A percentile compares a stretch with the other conserved stretches of the same genome.
Evolutionary conservation across 345 rosid species (phyloP).

Genomic region (Syzygium aromaticum): DNA sequence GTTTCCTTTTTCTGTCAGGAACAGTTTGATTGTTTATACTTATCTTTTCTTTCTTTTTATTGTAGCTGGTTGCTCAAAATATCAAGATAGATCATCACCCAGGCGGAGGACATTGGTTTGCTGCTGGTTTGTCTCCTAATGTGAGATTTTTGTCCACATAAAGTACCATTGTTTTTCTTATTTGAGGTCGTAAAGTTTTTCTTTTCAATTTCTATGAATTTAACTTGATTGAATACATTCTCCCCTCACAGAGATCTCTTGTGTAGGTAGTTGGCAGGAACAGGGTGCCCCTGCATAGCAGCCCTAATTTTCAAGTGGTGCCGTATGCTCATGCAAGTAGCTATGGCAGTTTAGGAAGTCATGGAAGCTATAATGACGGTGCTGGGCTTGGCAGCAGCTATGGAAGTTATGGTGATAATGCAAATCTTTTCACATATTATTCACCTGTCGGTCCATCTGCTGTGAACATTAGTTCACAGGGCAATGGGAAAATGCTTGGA

Average conservation of each 20-base stretch:
- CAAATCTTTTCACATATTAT: slow-evolving; percentile 70
- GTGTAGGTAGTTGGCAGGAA: slow-evolving; percentile 64
- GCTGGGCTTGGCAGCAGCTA: slow-evolving; percentile 73
- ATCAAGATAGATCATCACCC: slow-evolving; percentile 96
- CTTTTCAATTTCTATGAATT: background rate
- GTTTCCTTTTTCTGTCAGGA: background rate
- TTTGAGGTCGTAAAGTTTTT: slow-evolving; percentile 3
- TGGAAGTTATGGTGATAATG: slow-evolving; percentile 85
- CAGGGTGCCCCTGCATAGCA: slow-evolving; percentile 59
- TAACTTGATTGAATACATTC: background rate
- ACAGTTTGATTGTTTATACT: background rate
- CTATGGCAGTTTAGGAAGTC: slow-evolving; percentile 94
- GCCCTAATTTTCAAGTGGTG: slow-evolving; percentile 70
- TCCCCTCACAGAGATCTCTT: background rate
- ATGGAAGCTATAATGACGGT: slow-evolving; percentile 90
- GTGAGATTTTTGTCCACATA: slow-evolving; percentile 35
- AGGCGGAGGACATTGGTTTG: slow-evolving; percentile 99
- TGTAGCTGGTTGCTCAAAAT: slow-evolving; percentile 80
- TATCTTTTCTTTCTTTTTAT: background rate
- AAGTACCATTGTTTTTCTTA: slow-evolving; percentile 5
- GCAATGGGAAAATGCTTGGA: slow-evolving; percentile 70
- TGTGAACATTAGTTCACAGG: slow-evolving; percentile 61
- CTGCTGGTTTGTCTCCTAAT: slow-evolving; percentile 98
- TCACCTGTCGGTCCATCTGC: slow-evolving; percentile 92
- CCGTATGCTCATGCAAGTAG: slow-evolving; percentile 71